Percentiles rank a stretch among this genome's conserved stretches.
These are phyloP conservation scores for Heliosperma pusillum DNA, from an alignment of 148 eudicot genomes.

Conservation along the genomic window DNA sequence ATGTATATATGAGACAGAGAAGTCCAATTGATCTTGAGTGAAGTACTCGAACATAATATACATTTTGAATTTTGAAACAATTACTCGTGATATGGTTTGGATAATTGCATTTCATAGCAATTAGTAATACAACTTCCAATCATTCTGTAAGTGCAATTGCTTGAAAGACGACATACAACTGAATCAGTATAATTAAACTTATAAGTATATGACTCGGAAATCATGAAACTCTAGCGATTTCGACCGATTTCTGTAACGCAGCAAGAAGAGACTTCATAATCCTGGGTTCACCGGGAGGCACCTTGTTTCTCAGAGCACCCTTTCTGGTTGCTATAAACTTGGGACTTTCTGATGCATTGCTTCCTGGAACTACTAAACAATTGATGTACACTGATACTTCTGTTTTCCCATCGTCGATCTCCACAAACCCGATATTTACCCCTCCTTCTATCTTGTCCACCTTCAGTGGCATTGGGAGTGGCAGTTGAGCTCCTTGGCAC, in stretches of 20 bases:
- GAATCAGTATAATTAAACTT: too few species aligned
- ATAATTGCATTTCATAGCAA: too few species aligned
- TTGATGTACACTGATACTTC: conserved; percentile 69
- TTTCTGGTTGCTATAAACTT: conserved; percentile 70
- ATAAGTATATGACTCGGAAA: not conserved
- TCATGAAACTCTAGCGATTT: conserved; percentile 52
- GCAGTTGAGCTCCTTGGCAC: conserved; percentile 90
- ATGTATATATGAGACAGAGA: too few species aligned
- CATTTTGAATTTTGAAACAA: too few species aligned
- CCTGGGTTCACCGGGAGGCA: conserved; percentile 86
- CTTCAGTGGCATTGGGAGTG: conserved; percentile 87
- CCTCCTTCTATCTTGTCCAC: conserved; percentile 92
- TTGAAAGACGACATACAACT: too few species aligned
- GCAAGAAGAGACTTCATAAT: conserved; percentile 81
- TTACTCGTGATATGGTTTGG: too few species aligned
- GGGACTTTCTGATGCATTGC: conserved; percentile 31
- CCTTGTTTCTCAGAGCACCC: conserved; percentile 48
- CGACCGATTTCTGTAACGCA: conserved; percentile 63
- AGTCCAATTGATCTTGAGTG: too few species aligned
- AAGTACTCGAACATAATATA: too few species aligned
- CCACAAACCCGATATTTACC: conserved; percentile 73
- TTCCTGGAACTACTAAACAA: conserved; percentile 59
- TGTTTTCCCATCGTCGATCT: conserved; percentile 54
- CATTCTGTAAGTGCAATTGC: too few species aligned
- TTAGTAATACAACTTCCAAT: too few species aligned